Percentiles rank a stretch among this genome's conserved stretches.
These are phyloP conservation scores for Cephaloascus fragrans DNA, from an alignment of 805 yeast species.

Conservation along the genomic window DNA sequence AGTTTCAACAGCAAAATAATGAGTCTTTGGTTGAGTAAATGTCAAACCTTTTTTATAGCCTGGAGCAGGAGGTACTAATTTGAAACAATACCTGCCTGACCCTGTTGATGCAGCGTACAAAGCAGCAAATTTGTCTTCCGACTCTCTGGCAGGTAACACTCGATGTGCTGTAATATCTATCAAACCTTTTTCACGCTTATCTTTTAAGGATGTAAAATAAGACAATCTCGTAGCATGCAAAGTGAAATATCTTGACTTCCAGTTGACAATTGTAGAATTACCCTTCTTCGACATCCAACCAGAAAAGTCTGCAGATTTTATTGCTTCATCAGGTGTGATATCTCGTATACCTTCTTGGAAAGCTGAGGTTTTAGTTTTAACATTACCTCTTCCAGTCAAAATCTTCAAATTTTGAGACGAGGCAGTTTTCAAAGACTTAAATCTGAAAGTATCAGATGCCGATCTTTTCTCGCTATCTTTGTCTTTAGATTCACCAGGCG, in stretches of 20 bases:
- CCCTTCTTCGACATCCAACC: slow-evolving; percentile 98
- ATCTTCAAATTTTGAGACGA: slow-evolving; percentile 41
- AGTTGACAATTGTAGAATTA: slow-evolving; percentile 72
- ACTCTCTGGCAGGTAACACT: slow-evolving; percentile 70
- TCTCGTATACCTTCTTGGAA: slow-evolving; percentile 81
- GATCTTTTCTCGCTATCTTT: slow-evolving; percentile 16
- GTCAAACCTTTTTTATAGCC: slow-evolving; percentile 93
- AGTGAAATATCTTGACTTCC: slow-evolving; percentile 83
- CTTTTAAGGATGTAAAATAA: slow-evolving; percentile 71
- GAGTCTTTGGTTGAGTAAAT: slow-evolving; percentile 92
- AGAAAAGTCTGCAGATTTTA: slow-evolving; percentile 61
- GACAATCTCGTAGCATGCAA: slow-evolving; percentile 90
- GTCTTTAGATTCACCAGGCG: slow-evolving; percentile 10
- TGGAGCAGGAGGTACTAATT: slow-evolving; percentile 93
- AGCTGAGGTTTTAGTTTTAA: slow-evolving; percentile 65
- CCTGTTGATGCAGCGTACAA: slow-evolving; percentile 90
- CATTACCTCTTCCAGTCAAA: slow-evolving; percentile 22
- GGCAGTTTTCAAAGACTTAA: slow-evolving; percentile 43
- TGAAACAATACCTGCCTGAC: slow-evolving; percentile 88
- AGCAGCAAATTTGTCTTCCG: slow-evolving; percentile 77
- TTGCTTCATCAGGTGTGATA: slow-evolving; percentile 69
- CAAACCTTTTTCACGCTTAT: slow-evolving; percentile 79
- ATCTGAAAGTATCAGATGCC: slow-evolving; percentile 33
- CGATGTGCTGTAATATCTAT: slow-evolving; percentile 94
- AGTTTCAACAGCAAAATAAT: slow-evolving; percentile 90